Base-by-base conservation (phyloP, 2,329 filamentous ascomycete species). In the Phialophora expanda region DNA sequence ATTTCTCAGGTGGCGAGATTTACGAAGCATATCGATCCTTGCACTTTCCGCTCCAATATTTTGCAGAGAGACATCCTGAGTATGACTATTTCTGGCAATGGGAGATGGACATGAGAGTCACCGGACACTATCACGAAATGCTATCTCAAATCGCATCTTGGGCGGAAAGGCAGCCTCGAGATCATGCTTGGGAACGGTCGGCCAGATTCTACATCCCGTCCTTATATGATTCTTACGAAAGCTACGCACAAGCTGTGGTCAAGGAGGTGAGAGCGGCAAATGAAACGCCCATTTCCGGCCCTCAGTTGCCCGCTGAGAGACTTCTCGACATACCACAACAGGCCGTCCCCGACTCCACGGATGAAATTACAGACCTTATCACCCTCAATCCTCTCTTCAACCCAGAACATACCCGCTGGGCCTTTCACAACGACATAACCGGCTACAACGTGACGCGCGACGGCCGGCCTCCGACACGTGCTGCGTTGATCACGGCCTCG, bases 381-480 rank as follows among this genome's bases (percentile, higher is more conserved):
- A 90, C 89, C 0, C 85, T 93, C 71, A 91, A 92, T 75, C 90
- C 90, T 0, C 83, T 93, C 48, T 93, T 93, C 74, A 89, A 93
- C 72, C 85, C 89, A 0, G 83, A 87, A 8, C 80, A 85, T 61
- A 92, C 89, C 3, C 88, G 88, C 60, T 93, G 90, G 90, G 85
- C 91, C 48, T 88, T 92, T 64, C 82, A 85, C 4, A 82, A 88
- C 66, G 89, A 92, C 70, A 84, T 90, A 17, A 91, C 89, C 0
- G 90, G 89, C 56, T 92, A 92, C 78, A 82, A 88, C 68, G 75
- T 70, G 24, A 69, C 73, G 22, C 76, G 76, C 3, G 53, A 81
- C 11, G 80, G 81, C 9, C 81, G 84, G 2, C 88, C 89, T 0
- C 89, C 90, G 0, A 88, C 90, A 20, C 85, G 90, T 48, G 87